These are phyloP conservation scores for Trypanosoma caninum DNA, from an alignment of 208 protist species.

Conservation along the genomic window DNA sequence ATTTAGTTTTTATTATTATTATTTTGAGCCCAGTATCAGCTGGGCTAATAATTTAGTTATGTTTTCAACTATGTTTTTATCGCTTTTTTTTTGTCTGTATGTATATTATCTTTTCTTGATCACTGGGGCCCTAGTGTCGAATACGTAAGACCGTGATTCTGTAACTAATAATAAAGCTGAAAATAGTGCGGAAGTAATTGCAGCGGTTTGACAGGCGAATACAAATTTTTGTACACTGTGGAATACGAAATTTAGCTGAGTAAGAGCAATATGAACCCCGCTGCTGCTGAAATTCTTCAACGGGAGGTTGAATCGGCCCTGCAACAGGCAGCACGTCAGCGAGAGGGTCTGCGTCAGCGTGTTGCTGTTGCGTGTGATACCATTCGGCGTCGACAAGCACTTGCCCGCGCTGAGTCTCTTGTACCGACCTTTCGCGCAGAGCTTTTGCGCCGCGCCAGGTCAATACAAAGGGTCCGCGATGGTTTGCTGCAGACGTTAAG, in stretches of 20 bases:
- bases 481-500: constrained; percentile 36
- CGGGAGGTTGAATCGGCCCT: constrained; percentile 12
- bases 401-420: constrained; percentile 16
- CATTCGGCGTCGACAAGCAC: constrained; percentile 12
- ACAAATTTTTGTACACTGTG: too few species aligned
- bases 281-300: constrained; percentile 1
- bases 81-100: neutral
- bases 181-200: too few species aligned
- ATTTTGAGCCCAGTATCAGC: neutral
- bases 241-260: too few species aligned
- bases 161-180: too few species aligned
- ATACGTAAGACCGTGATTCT: too few species aligned
- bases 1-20: neutral
- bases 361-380: constrained; percentile 5
- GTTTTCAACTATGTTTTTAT: neutral
- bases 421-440: constrained; percentile 15
- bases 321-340: constrained; percentile 6
- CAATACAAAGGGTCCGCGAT: constrained; percentile 35
- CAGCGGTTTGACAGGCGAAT: too few species aligned
- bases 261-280: constrained; percentile 1
- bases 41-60: neutral
- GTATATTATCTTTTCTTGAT: too few species aligned
- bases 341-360: constrained; percentile 8
- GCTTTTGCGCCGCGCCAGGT: constrained; percentile 22
- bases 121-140: too few species aligned